Evolutionary conservation across 208 protist genomes (phyloP), one percentile per base, ranked within the genome.

Genomic region (Naegleria lovaniensis): DNA sequence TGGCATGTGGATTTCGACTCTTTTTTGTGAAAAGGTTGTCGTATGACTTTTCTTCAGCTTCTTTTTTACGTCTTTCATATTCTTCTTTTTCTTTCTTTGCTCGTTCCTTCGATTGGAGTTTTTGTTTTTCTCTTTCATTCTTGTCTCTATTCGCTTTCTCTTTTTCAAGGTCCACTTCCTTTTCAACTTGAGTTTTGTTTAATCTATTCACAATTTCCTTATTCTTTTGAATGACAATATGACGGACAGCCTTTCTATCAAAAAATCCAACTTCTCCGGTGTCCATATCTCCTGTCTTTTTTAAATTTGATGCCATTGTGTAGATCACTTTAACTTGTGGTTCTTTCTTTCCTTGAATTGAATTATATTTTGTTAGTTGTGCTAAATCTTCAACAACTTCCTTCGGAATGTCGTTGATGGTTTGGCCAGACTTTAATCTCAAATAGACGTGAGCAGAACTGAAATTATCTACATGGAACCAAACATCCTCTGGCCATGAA

Each of bases 371-470:
- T 22, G 96, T 97, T 0, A 99, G 94, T 94, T 99, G 98, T 88
- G 93, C 95, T 93, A 97, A 98, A 91, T 99, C 98, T 90, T 99
- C 96, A 48, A 99, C 94, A 76, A 99, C 95, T 55, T 95, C 95
- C 0, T 93, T 93, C 9, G 97, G 95, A 58, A 99, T 94, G 87
- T 97, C 96, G 58, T 98, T 94, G 79, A 98, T 97, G 0, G 94
- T 96, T 51, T 98, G 95, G 6, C 83, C 85, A n/a, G 41, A 0
- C 4, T 67, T 39, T 11, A 97, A 41, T 13, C 98, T 95, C 3
- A 99, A 91, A 94, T 99, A 99, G n/a, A 99, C 96, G 94, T 99
- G 99, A 0, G 99, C 99, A 92, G 96, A 97, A n/a, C 95, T 96
- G 87, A 98, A 95, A 75, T 96, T 96, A 93, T 99, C 98, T 11